Percentiles rank a stretch among this genome's conserved stretches.
Evolutionary conservation across 306 rosid genomes (phyloP).

Genomic region (Astragalus membranaceus): DNA sequence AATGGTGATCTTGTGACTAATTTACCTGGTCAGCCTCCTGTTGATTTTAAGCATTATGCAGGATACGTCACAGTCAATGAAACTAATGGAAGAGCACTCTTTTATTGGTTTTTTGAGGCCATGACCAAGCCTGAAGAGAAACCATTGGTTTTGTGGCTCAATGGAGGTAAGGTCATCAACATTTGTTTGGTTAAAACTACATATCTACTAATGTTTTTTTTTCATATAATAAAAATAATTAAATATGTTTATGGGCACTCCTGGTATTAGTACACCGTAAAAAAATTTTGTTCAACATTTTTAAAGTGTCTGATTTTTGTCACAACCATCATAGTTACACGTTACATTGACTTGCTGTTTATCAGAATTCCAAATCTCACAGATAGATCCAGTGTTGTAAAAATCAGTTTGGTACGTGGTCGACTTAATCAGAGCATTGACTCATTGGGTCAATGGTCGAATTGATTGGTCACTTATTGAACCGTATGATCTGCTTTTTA

Average conservation of each 20-base stretch:
- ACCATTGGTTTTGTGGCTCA: slow-evolving; percentile 85
- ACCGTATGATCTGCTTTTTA: no score
- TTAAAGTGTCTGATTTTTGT: no score
- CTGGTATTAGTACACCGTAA: no score
- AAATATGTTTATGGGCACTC: no score
- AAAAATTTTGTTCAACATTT: no score
- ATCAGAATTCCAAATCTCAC: no score
- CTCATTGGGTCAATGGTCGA: no score
- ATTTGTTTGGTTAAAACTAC: neutral
- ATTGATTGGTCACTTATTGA: no score
- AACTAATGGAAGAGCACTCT: slow-evolving; percentile 62
- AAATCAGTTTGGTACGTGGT: no score
- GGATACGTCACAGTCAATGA: slow-evolving; percentile 67
- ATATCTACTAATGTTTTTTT: neutral
- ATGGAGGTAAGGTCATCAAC: slow-evolving; percentile 53
- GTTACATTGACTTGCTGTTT: no score
- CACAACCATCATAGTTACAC: neutral
- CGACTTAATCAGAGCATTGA: no score
- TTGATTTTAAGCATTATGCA: slow-evolving; percentile 57
- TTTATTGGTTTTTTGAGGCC: slow-evolving; percentile 90
- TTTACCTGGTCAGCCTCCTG: slow-evolving; percentile 72
- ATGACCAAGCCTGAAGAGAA: slow-evolving; percentile 44
- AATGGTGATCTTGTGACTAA: slow-evolving; percentile 44
- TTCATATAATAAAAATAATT: no score
- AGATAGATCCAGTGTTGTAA: neutral